phyloP scores from a whole-genome alignment of 2,329 filamentous ascomycete genomes.

The Penicillium sp. region DNA sequence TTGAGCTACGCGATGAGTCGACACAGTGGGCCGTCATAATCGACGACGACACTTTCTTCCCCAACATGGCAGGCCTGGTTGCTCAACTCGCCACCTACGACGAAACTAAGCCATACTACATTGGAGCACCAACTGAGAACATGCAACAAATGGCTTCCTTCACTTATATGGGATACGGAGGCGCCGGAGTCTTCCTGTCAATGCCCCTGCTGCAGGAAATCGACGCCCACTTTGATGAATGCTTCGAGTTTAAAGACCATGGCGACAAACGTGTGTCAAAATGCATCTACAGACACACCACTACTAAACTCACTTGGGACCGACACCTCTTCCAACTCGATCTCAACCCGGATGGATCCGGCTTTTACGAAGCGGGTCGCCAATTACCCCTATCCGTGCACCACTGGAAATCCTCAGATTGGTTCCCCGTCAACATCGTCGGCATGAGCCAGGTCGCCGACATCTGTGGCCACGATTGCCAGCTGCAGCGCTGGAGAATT shows the following conservation, averaged over 20 bases:
- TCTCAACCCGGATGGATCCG: conserved; percentile 52
- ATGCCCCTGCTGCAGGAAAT: conserved; percentile 51
- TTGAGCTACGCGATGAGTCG: conserved; percentile 37
- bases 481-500: conserved; percentile 54
- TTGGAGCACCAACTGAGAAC: conserved; percentile 58
- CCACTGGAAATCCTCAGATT: conserved; percentile 55
- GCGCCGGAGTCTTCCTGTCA: conserved; percentile 58
- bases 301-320: conserved; percentile 52
- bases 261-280: conserved; percentile 57
- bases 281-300: conserved; percentile 55
- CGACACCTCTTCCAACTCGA: conserved; percentile 58
- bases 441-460: conserved; percentile 47
- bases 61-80: conserved; percentile 51
- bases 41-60: conserved; percentile 64
- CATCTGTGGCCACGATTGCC: conserved; percentile 54
- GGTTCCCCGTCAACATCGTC: conserved; percentile 48
- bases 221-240: conserved; percentile 48
- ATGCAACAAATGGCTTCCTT: conserved; percentile 48
- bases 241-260: conserved; percentile 41
- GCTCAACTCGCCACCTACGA: conserved; percentile 48
- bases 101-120: conserved; percentile 49
- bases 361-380: conserved; percentile 58
- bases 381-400: conserved; percentile 52
- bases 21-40: conserved; percentile 57
- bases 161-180: conserved; percentile 60